phyloP scores from a whole-genome alignment of 208 protist species.

The Trypanosoma theileri region DNA sequence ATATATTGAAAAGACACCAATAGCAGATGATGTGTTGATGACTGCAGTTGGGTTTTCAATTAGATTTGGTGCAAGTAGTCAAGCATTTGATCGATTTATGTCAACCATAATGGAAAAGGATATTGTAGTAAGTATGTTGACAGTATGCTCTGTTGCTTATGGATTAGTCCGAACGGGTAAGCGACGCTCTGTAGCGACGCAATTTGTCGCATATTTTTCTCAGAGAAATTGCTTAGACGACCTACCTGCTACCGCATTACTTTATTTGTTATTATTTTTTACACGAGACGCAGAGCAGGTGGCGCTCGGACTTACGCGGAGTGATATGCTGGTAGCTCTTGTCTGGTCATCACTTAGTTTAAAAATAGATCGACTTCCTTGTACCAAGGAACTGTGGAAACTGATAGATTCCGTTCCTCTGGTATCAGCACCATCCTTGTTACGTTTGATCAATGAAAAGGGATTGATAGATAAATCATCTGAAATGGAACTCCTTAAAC shows the following conservation, averaged over 20 bases:
- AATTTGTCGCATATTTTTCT: slow-evolving; percentile 30
- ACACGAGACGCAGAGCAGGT: slow-evolving; percentile 29
- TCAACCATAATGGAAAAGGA: slow-evolving; percentile 23
- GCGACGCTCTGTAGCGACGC: slow-evolving; percentile 26
- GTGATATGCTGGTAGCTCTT: slow-evolving; percentile 28
- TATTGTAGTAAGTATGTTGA: slow-evolving; percentile 16
- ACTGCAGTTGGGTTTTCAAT: slow-evolving; percentile 26
- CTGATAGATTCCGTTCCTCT: slow-evolving; percentile 26
- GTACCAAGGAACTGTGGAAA: slow-evolving; percentile 10
- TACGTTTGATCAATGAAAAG: slow-evolving; percentile 11
- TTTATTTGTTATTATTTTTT: slow-evolving; percentile 26
- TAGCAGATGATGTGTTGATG: slow-evolving; percentile 12
- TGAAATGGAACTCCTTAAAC: slow-evolving; percentile 18
- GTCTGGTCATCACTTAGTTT: slow-evolving; percentile 31
- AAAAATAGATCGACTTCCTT: slow-evolving; percentile 25
- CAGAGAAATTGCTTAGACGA: slow-evolving; percentile 26
- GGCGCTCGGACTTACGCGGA: slow-evolving; percentile 22
- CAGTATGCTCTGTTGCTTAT: slow-evolving; percentile 25
- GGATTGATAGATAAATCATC: slow-evolving; percentile 20
- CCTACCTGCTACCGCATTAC: slow-evolving; percentile 21
- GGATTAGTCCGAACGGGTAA: slow-evolving; percentile 26
- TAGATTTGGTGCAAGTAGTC: slow-evolving; percentile 36
- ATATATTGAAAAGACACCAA: slow-evolving; percentile 22
- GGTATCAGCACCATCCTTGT: slow-evolving; percentile 1
- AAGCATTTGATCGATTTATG: slow-evolving; percentile 32